Evolutionary conservation across 2,329 filamentous ascomycete genomes (phyloP).

Genomic region (Furcasterigmium sp.): DNA sequence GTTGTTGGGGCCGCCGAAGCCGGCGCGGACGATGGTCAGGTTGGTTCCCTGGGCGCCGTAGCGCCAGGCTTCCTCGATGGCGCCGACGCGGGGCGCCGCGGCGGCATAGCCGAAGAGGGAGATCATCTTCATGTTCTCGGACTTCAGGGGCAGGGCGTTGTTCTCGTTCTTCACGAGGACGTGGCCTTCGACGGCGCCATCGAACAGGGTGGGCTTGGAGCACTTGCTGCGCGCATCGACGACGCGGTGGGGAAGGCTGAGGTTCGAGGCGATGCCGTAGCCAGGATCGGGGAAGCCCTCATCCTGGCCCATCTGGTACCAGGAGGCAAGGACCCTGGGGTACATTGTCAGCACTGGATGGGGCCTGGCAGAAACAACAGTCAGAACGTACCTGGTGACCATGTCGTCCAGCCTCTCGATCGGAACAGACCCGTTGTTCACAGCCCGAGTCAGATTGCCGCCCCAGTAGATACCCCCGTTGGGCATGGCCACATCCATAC

Average conservation of each 20-base stretch:
- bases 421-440: conserved; percentile 70
- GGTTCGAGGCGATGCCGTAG: conserved; percentile 54
- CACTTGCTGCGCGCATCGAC: conserved; percentile 45
- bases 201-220: conserved; percentile 36
- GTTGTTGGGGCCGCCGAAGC: conserved; percentile 27
- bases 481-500: conserved; percentile 80
- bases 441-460: conserved; percentile 60
- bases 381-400: conserved; percentile 54
- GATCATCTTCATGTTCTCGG: conserved; percentile 37
- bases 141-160: conserved; percentile 54
- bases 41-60: not conserved
- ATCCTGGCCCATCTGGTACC: conserved; percentile 47
- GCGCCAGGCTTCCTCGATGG: not conserved
- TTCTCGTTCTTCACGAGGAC: conserved; percentile 73
- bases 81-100: conserved; percentile 37
- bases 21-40: conserved; percentile 22
- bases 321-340: conserved; percentile 56
- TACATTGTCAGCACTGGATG: conserved; percentile 57
- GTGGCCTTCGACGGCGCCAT: conserved; percentile 49
- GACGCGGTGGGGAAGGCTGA: conserved; percentile 36
- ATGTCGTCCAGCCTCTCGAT: conserved; percentile 60
- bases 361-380: conserved; percentile 46
- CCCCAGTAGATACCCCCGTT: conserved; percentile 66
- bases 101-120: conserved; percentile 64
- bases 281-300: conserved; percentile 36